These are phyloP conservation scores for Lasiodiplodia hormozganensis DNA, from an alignment of 2,329 filamentous ascomycete species.

Conservation along the genomic window DNA sequence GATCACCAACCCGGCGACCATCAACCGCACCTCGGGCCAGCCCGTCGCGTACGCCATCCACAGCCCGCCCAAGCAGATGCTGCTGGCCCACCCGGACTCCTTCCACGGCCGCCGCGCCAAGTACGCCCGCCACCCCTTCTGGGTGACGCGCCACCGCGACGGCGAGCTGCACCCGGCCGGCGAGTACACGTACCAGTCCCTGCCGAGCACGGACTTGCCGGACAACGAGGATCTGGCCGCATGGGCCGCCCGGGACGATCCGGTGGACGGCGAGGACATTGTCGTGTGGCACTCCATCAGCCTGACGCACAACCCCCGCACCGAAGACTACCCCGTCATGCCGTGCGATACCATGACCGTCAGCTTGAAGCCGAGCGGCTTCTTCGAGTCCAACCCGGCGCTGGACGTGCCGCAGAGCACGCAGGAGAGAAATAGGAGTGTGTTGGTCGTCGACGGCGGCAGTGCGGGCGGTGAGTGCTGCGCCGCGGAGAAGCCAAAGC, in stretches of 20 bases:
- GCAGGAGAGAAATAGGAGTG: slow-evolving; percentile 4
- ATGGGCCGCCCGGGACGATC: slow-evolving; percentile 22
- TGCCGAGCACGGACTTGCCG: slow-evolving; percentile 28
- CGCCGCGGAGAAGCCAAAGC: background rate
- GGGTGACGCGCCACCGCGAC: slow-evolving; percentile 39
- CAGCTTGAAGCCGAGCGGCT: slow-evolving; percentile 17
- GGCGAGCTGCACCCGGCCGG: slow-evolving; percentile 38
- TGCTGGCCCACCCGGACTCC: slow-evolving; percentile 36
- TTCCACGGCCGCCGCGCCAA: slow-evolving; percentile 37
- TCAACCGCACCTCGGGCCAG: slow-evolving; percentile 58
- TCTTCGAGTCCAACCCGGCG: slow-evolving; percentile 9
- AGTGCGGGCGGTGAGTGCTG: background rate
- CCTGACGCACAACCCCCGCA: slow-evolving; percentile 53
- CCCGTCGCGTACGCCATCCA: slow-evolving; percentile 59
- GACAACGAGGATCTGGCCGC: slow-evolving; percentile 36
- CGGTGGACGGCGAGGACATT: slow-evolving; percentile 42
- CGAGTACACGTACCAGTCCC: slow-evolving; percentile 38
- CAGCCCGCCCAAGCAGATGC: slow-evolving; percentile 41
- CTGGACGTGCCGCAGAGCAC: slow-evolving; percentile 21
- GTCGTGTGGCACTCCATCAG: slow-evolving; percentile 55
- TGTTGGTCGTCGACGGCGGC: background rate
- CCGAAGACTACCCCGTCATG: slow-evolving; percentile 44
- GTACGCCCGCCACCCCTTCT: slow-evolving; percentile 38
- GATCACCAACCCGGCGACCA: slow-evolving; percentile 55
- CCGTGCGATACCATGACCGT: slow-evolving; percentile 35